Conservation (phyloP, 306 rosid genomes). For the Lupinus albus region DNA sequence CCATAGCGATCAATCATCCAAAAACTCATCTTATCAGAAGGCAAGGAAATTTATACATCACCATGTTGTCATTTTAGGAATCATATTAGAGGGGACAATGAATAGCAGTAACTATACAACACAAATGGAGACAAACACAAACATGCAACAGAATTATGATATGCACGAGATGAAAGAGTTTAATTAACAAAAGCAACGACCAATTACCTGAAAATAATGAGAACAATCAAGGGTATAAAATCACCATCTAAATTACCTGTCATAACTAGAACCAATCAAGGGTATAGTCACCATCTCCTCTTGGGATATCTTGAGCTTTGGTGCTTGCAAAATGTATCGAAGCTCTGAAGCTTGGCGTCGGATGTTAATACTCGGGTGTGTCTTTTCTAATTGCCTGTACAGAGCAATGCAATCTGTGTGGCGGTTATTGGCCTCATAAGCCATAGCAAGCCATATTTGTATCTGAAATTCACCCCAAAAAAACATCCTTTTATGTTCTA, state of each 20-base stretch:
- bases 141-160: background rate
- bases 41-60: no score
- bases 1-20: no score
- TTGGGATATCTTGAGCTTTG: slow-evolving; percentile 90
- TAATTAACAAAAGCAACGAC: slow-evolving; percentile 10
- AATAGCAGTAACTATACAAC: no score
- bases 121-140: no score
- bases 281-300: slow-evolving; percentile 92
- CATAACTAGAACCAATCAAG: slow-evolving; percentile 48
- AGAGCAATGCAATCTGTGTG: slow-evolving; percentile 85
- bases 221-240: no score
- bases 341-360: slow-evolving; percentile 94
- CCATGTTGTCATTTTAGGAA: no score
- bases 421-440: slow-evolving; percentile 92
- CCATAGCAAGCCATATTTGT: slow-evolving; percentile 99
- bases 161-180: background rate
- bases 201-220: background rate
- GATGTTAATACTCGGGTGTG: slow-evolving; percentile 75
- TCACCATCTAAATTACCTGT: slow-evolving; percentile 38
- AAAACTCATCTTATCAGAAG: no score
- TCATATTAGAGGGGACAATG: no score
- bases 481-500: background rate
- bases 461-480: slow-evolving; percentile 58
- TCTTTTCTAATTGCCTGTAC: slow-evolving; percentile 75
- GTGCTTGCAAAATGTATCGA: slow-evolving; percentile 94